These are phyloP conservation scores for Fusarium circinatum DNA, from an alignment of 2,329 filamentous ascomycete genomes.

Conservation along the genomic window DNA sequence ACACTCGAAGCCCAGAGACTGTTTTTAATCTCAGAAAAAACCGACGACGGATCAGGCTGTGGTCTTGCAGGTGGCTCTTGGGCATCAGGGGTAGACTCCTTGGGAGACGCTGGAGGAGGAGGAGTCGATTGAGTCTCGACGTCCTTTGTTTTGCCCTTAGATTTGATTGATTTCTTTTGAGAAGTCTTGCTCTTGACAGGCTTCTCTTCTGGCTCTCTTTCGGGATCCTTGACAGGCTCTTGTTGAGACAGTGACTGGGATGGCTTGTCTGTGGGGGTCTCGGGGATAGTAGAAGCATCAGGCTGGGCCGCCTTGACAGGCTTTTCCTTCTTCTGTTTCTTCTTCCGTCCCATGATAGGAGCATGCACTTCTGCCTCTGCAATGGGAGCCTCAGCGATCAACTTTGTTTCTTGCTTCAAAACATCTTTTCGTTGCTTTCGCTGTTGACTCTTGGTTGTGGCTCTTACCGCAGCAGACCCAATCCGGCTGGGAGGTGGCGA, in stretches of 20 bases:
- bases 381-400: slow-evolving; percentile 61
- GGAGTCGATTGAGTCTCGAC: slow-evolving; percentile 31
- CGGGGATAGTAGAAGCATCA: slow-evolving; percentile 4
- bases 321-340: slow-evolving; percentile 85
- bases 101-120: slow-evolving; percentile 32
- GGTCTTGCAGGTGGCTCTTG: slow-evolving; percentile 44
- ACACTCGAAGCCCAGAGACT: slow-evolving; percentile 47
- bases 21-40: slow-evolving; percentile 51
- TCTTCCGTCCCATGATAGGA: slow-evolving; percentile 82
- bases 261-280: slow-evolving; percentile 11
- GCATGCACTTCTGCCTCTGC: slow-evolving; percentile 69
- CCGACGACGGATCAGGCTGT: slow-evolving; percentile 46
- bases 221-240: slow-evolving; percentile 13
- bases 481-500: slow-evolving; percentile 74
- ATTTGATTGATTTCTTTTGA: slow-evolving; percentile 47
- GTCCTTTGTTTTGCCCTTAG: slow-evolving; percentile 46
- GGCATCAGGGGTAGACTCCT: slow-evolving; percentile 29
- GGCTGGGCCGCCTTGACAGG: slow-evolving; percentile 41
- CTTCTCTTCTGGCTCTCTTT: slow-evolving; percentile 34
- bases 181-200: slow-evolving; percentile 43
- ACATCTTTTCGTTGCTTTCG: slow-evolving; percentile 79
- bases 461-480: slow-evolving; percentile 74
- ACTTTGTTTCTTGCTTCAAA: slow-evolving; percentile 69
- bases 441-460: slow-evolving; percentile 80
- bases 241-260: slow-evolving; percentile 2